phyloP scores from a whole-genome alignment of 2,329 filamentous ascomycete genomes.

The Lasiodiplodia sp. region DNA sequence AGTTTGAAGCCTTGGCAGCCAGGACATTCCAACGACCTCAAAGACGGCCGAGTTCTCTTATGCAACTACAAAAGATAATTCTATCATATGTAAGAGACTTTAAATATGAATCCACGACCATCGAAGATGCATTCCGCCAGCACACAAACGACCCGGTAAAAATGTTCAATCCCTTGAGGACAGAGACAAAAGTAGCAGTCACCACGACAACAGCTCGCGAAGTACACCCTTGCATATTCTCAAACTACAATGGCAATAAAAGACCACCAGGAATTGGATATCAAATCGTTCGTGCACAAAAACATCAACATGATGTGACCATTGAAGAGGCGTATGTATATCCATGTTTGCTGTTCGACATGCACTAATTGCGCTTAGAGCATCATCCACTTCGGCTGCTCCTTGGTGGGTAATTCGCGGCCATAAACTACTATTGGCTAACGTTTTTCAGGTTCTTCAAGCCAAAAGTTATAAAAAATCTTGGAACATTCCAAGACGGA shows the following conservation, averaged over 20 bases:
- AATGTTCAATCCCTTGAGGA: constrained; percentile 40
- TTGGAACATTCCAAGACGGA: constrained; percentile 41
- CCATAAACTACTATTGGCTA: neutral
- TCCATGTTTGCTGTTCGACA: neutral
- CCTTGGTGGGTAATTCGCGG: constrained; percentile 36
- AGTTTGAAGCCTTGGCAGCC: too few species aligned
- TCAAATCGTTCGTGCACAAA: constrained; percentile 35
- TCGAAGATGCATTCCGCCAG: constrained; percentile 37
- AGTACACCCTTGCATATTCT: constrained; percentile 36
- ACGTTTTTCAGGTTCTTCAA: constrained; percentile 36
- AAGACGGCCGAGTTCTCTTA: too few species aligned
- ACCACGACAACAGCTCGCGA: constrained; percentile 38
- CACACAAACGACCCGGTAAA: constrained; percentile 31
- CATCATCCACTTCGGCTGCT: constrained; percentile 39
- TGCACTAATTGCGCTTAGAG: constrained; percentile 31
- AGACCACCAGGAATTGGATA: constrained; percentile 32
- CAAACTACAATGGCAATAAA: constrained; percentile 40
- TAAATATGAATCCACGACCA: constrained; percentile 36
- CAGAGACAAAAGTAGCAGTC: constrained; percentile 40
- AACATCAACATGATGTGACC: constrained; percentile 33
- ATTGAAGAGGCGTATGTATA: constrained; percentile 38
- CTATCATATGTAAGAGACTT: constrained; percentile 38
- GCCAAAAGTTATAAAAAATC: constrained; percentile 35
- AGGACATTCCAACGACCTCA: too few species aligned
- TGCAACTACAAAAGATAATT: constrained; percentile 35